Evolutionary conservation across 2,329 filamentous ascomycete species (phyloP), one percentile per base, ranked within the genome.

Genomic region (Microdochium bolleyi): DNA sequence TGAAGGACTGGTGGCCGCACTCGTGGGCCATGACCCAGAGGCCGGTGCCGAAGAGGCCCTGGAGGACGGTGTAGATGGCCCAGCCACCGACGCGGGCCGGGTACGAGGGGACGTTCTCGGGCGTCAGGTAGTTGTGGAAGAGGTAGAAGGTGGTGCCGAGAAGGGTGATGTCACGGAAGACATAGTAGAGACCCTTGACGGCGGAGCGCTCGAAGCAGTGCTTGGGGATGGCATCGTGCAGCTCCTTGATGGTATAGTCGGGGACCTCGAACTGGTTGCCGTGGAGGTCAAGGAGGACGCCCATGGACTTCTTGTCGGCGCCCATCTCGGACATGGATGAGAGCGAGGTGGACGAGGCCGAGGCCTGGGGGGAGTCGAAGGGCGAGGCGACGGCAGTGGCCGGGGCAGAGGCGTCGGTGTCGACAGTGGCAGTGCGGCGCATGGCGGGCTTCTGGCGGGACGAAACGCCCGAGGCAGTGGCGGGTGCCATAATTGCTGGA

Each of bases 21-120:
- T 99, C 94, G 74, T 99, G 94, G 56, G 94, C 92, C 60, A 99
- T 77, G 56, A 99, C 90, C 94, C 94, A 99, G 54, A 96, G 70
- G 62, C 94, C 94, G 49, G 94, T 99, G 63, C 82, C 92, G 67
- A 96, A 92, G 54, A 97, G 80, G 62, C 94, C 92, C 76, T 99
- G 94, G 48, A 95, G 66, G 64, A 96, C 72, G 51, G 90, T 90
- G 68, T 86, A 86, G 32, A 83, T 52, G 19, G 67, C 76, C 83
- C 83, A 86, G 51, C 86, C 79, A 32, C 64, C 83, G 56, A 79
- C 80, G 54, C 92, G 86, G 49, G 77, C 75, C 22, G 84, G 75
- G 48, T 77, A 82, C 21, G 79, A 89, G 49, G 92, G 87, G 49
- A 97, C 76, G 61, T 82, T 80, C 73, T 94, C 89, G 44, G 92